Base-by-base conservation (phyloP, 345 rosid species). In the Eucalyptus guilfoylei region DNA sequence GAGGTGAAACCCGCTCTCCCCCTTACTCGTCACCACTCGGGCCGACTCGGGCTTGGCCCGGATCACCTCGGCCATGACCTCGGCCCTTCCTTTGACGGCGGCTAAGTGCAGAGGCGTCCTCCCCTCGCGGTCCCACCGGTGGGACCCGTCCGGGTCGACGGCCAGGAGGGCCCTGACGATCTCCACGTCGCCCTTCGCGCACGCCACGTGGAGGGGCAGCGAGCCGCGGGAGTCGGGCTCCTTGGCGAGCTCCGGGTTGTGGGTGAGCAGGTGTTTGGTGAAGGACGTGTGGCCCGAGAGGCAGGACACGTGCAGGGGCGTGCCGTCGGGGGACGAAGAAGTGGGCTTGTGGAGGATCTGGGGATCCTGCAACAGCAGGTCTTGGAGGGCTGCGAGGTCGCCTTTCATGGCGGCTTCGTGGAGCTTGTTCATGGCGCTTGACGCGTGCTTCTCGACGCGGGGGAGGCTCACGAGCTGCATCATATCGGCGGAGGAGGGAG, bases 71-170 rank as follows among this genome's bases (percentile, higher is more conserved):
- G 16, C 47, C 54, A 90, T 16, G 24, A 90, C 93, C 12, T 62
- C 60, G 6, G 86, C 81, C 47, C 86, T 88, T 58, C 93, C 93
- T 32, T 92, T 90, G 52, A 89, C 67, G 4, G 92, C 91, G 7
- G 87, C 92, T 28, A 90, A 28, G 76, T 90, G 92, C 11, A 92
- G 88, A 19, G 91, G 91, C 45, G 89, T 90, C 87, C 91, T 90
- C 83, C 92, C 93, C 4, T 90, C 90, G 3, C 30, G 64, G 28
- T 92, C 93, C 45, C 86, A 55, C 55, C 58, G 88, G 26, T 81
- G 49, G 28, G 89, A 90, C 37, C 67, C 85, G 2, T 86, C 92
- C 12, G 92, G 91, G 76, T 89, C n/a, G 6, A 88, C 88, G 21
- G 37, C 28, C 42, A 92, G 8, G 85, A 92, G 86, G 26, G 45